phyloP scores from a whole-genome alignment of 108 stramenopile species.

The Cyclotella atomus region DNA sequence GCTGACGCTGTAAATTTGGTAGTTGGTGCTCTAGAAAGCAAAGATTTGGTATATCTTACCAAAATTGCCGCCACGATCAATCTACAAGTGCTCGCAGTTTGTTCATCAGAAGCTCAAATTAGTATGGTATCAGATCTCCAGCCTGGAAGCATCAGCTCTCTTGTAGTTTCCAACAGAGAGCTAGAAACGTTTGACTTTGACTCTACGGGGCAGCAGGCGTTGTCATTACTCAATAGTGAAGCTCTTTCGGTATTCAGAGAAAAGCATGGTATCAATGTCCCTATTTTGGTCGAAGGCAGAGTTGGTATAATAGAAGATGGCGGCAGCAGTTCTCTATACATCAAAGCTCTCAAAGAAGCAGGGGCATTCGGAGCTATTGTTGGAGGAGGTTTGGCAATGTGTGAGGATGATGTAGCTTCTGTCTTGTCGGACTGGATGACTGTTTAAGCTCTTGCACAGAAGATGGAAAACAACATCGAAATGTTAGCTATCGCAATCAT shows the following conservation, averaged over 20 bases:
- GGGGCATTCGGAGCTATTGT: constrained; percentile 82
- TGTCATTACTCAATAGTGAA: constrained; percentile 68
- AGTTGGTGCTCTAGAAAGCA: constrained; percentile 69
- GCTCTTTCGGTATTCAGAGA: constrained; percentile 55
- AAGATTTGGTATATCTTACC: constrained; percentile 82
- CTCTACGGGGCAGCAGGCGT: constrained; percentile 71
- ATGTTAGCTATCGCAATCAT: no score
- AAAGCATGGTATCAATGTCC: constrained; percentile 63
- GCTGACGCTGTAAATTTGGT: constrained; percentile 86
- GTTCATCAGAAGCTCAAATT: constrained; percentile 75
- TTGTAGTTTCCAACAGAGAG: constrained; percentile 78
- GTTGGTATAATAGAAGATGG: constrained; percentile 22
- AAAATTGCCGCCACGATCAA: constrained; percentile 81
- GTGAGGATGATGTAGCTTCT: constrained; percentile 32
- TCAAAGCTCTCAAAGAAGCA: constrained; percentile 64
- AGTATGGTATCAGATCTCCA: constrained; percentile 42
- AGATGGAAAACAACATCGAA: no score
- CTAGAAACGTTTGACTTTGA: constrained; percentile 83
- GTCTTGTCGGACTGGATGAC: constrained; percentile 26
- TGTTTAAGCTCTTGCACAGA: no score
- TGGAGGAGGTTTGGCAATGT: constrained; percentile 63
- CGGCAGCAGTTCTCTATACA: constrained; percentile 44
- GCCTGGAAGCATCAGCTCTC: constrained; percentile 56
- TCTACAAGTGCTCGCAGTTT: constrained; percentile 66
- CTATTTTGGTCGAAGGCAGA: constrained; percentile 62